Evolutionary conservation across 2,329 filamentous ascomycete genomes (phyloP), one percentile per base, ranked within the genome.

Genomic region (Cyclaneusma minus): DNA sequence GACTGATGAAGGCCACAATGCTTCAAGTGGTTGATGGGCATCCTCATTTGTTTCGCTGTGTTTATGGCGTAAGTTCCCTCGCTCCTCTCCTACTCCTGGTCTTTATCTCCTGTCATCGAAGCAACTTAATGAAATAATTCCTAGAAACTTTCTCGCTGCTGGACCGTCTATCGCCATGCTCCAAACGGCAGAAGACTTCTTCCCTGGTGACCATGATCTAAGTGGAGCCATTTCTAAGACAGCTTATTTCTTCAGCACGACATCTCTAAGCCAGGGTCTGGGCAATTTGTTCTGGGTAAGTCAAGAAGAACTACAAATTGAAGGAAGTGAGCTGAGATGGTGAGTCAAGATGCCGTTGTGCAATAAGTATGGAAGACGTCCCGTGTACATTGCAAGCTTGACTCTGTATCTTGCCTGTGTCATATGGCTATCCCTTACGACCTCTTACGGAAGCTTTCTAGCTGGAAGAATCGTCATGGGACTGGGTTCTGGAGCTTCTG

Each of bases 401-500:
- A 20, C 28, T 2, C 16, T 38, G 12, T 41, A 39, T 22, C 4
- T 34, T 4, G 30, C 3, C 10, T 20, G 15, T 22, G 31, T 32
- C 3, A 25, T 39, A 12, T 41, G 37, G 37, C 11, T 25, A 8
- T 22, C 27, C 4, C 22, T 16, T 13, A 35, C 37, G 7, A 29
- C 25, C 14, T 23, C 29, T 6, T 40, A 40, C 26, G 30, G 11
- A 1, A 40, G 34, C 18, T 35, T 36, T 20, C 24, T 40, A 15
- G 30, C 35, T n/a, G 30, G 32, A 12, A 29, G 38, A 13, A 37
- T 41, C 16, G 12, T 38, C 9, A 35, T 38, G 31, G 35, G 35
- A 2, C 36, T 37, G 22, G 29, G 22, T 7, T 18, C 37, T 3
- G 38, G 38, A 6, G 64, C 66, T 5, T 58, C 62, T 4, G 64